phyloP scores from a whole-genome alignment of 768 basidiomycete species.

The Xanthoconium stramineum region DNA sequence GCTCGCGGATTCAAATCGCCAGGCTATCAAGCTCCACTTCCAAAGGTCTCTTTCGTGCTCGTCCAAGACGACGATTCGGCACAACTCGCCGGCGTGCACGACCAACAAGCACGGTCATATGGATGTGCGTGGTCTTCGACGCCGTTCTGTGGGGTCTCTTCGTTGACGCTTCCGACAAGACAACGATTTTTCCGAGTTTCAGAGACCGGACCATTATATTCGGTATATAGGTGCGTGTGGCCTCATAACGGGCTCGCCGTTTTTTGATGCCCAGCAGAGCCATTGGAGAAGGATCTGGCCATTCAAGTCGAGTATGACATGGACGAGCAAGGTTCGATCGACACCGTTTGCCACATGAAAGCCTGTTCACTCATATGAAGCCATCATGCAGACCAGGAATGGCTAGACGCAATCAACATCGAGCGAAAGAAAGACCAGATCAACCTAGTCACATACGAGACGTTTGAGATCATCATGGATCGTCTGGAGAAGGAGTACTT shows the following conservation, averaged over 20 bases:
- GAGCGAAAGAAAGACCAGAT: constrained; percentile 77
- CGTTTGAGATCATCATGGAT: constrained; percentile 97
- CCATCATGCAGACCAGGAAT: constrained; percentile 72
- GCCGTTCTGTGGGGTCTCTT: background rate
- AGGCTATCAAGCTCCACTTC: constrained; percentile 41
- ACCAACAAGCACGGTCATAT: constrained; percentile 60
- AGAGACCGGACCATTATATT: constrained; percentile 81
- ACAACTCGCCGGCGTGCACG: constrained; percentile 60
- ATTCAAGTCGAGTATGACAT: constrained; percentile 98
- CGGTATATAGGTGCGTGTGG: constrained; percentile 73
- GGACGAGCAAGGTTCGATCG: constrained; percentile 87
- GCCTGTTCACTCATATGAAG: constrained; percentile 3
- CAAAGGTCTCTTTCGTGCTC: constrained; percentile 65
- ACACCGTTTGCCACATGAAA: background rate
- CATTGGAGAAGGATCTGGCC: constrained; percentile 87
- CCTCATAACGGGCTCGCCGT: background rate
- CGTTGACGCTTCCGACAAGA: constrained; percentile 36
- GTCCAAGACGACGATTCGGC: constrained; percentile 62
- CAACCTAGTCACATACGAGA: constrained; percentile 73
- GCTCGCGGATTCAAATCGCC: constrained; percentile 38
- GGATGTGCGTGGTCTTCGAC: constrained; percentile 62
- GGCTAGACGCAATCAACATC: constrained; percentile 82
- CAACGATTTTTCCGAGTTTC: constrained; percentile 69
- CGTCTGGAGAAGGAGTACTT: constrained; percentile 99
- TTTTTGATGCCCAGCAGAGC: constrained; percentile 52